Evolutionary conservation across 2,329 filamentous ascomycete species (phyloP).

Genomic region (Sclerotinia sclerotiorum): DNA sequence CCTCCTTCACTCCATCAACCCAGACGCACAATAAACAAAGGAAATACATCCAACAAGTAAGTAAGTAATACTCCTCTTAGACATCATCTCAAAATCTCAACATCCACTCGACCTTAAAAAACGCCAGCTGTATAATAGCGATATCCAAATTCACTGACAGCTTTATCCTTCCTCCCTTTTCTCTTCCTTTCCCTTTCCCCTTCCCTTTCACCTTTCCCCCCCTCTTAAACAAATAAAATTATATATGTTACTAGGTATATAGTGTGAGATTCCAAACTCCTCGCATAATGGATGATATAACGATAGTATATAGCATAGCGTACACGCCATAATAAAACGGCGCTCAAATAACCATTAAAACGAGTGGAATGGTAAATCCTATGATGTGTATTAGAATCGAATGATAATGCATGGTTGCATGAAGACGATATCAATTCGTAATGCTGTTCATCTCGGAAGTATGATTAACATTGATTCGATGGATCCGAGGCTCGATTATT

Average conservation of each 20-base stretch:
- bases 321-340: constrained; percentile 12
- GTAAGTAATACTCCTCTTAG: not conserved
- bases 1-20: not conserved
- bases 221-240: constrained; percentile 24
- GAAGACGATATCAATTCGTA: not conserved
- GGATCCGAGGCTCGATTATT: not conserved
- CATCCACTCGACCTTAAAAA: not conserved
- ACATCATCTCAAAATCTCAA: not conserved
- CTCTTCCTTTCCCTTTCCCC: not conserved
- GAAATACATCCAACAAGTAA: not conserved
- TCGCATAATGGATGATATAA: not conserved
- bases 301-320: constrained; percentile 5
- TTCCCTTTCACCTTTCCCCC: not conserved
- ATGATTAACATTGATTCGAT: not conserved
- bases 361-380: not conserved
- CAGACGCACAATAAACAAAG: not conserved
- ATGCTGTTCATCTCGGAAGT: not conserved
- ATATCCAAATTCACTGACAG: constrained; percentile 1
- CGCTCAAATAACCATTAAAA: not conserved
- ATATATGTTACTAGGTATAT: constrained; percentile 6
- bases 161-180: not conserved
- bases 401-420: not conserved
- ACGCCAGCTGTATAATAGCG: constrained; percentile 20
- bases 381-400: constrained; percentile 7
- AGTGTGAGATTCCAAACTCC: not conserved